phyloP scores from a whole-genome alignment of 2,329 filamentous ascomycete genomes.

The Aphanoascus verrucosus region DNA sequence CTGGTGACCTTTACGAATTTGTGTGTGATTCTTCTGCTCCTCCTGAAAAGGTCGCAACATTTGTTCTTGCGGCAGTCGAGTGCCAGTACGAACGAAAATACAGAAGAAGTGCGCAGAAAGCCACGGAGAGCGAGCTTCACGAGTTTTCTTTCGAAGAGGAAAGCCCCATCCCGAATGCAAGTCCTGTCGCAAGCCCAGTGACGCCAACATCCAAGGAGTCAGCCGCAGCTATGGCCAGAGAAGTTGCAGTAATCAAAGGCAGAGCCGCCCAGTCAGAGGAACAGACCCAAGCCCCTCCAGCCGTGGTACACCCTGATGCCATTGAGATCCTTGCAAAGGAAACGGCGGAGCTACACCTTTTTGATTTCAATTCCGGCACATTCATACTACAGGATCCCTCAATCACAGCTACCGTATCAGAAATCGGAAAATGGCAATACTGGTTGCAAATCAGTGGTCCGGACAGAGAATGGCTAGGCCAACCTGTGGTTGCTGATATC shows the following conservation, averaged over 20 bases:
- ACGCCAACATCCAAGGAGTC: slow-evolving; percentile 33
- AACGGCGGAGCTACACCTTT: slow-evolving; percentile 78
- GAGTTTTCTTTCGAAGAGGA: slow-evolving; percentile 69
- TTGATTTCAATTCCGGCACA: slow-evolving; percentile 75
- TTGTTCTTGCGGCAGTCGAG: slow-evolving; percentile 73
- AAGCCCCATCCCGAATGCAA: slow-evolving; percentile 50
- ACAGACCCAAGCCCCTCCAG: slow-evolving; percentile 51
- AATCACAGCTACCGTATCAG: slow-evolving; percentile 69
- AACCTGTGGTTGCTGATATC: slow-evolving; percentile 76
- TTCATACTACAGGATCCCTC: slow-evolving; percentile 70
- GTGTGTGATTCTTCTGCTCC: slow-evolving; percentile 71
- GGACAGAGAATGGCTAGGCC: slow-evolving; percentile 74
- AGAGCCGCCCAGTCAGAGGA: slow-evolving; percentile 33
- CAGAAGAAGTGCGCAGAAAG: slow-evolving; percentile 64
- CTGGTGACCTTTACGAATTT: slow-evolving; percentile 94
- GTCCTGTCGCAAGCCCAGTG: slow-evolving; percentile 43
- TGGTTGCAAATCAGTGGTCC: slow-evolving; percentile 77
- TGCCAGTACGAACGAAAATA: slow-evolving; percentile 98
- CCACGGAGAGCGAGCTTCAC: slow-evolving; percentile 67
- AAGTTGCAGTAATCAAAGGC: slow-evolving; percentile 35
- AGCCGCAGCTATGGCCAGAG: slow-evolving; percentile 36
- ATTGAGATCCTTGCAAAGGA: slow-evolving; percentile 65
- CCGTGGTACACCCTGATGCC: slow-evolving; percentile 53
- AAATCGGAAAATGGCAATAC: slow-evolving; percentile 86
- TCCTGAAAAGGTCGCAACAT: slow-evolving; percentile 61